These are phyloP conservation scores for Protea cynaroides DNA, from an alignment of 164 flowering plant genomes.

Conservation along the genomic window DNA sequence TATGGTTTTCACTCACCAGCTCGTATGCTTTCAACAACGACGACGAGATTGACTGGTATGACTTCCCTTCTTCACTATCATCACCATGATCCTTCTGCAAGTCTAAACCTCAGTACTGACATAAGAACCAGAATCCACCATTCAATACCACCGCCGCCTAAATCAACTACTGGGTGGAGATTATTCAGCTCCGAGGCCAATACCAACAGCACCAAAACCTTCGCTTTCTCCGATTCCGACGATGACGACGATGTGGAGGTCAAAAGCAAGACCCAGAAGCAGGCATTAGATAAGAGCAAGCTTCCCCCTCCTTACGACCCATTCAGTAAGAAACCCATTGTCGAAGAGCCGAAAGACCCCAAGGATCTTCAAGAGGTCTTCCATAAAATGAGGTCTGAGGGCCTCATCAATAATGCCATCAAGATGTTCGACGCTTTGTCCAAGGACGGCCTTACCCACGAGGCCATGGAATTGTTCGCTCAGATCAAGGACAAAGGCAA, in stretches of 20 bases:
- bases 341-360: slow-evolving; percentile 70
- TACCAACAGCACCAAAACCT: slow-evolving; percentile 33
- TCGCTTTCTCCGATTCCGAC: slow-evolving; percentile 37
- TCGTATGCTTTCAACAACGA: neutral
- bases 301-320: slow-evolving; percentile 93
- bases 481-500: slow-evolving; percentile 68
- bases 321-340: slow-evolving; percentile 54
- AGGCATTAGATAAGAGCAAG: slow-evolving; percentile 24
- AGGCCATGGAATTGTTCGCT: slow-evolving; percentile 63
- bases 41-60: neutral
- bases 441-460: slow-evolving; percentile 82
- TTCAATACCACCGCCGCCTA: too few relatives aligned
- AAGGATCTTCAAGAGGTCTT: slow-evolving; percentile 65
- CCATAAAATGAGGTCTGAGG: slow-evolving; percentile 57
- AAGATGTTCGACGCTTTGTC: slow-evolving; percentile 98
- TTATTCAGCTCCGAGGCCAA: slow-evolving; percentile 10
- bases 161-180: neutral
- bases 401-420: slow-evolving; percentile 60
- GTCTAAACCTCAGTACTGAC: neutral
- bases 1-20: neutral
- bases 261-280: neutral
- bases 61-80: neutral
- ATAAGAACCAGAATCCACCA: neutral
- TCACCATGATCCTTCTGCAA: neutral
- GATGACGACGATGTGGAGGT: slow-evolving; percentile 5